These are phyloP conservation scores for Hanseniaspora uvarum DNA, from an alignment of 1,139 yeast species.

Conservation along the genomic window DNA sequence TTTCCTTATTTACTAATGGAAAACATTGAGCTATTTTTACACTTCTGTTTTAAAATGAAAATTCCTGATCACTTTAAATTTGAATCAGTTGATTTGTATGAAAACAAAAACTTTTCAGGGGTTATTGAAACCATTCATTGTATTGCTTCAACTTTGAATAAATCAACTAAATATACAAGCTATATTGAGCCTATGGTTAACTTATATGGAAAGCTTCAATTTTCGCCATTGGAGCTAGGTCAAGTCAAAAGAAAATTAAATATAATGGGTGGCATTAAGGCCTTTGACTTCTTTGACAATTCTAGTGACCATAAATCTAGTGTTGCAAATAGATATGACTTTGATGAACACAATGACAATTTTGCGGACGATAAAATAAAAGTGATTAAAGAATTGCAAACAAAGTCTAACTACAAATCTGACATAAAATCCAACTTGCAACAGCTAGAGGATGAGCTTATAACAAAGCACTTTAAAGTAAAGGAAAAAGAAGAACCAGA, in stretches of 20 bases:
- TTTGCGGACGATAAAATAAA: background rate
- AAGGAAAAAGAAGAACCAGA: conserved; percentile 10
- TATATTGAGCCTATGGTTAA: conserved; percentile 53
- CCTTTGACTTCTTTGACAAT: conserved; percentile 38
- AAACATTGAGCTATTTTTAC: conserved; percentile 76
- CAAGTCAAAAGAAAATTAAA: conserved; percentile 48
- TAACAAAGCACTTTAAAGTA: conserved; percentile 15
- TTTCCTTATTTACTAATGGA: conserved; percentile 86
- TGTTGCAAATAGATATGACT: conserved; percentile 10
- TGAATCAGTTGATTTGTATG: conserved; percentile 86
- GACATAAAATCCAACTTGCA: background rate
- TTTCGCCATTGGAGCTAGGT: conserved; percentile 56
- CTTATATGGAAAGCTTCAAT: conserved; percentile 52
- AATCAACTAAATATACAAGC: conserved; percentile 31
- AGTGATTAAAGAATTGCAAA: background rate
- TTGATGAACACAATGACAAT: conserved; percentile 2
- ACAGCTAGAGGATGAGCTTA: conserved; percentile 7
- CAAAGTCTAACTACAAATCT: background rate
- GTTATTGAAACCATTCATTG: conserved; percentile 93
- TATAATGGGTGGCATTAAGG: conserved; percentile 41
- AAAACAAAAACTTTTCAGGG: conserved; percentile 83
- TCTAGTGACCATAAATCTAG: conserved; percentile 17
- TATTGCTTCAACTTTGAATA: conserved; percentile 53
- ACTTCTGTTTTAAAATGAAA: conserved; percentile 55
- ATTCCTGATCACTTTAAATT: conserved; percentile 82